phyloP scores from a whole-genome alignment of 2,329 filamentous ascomycete genomes.

The Stachybotrys chartarum region DNA sequence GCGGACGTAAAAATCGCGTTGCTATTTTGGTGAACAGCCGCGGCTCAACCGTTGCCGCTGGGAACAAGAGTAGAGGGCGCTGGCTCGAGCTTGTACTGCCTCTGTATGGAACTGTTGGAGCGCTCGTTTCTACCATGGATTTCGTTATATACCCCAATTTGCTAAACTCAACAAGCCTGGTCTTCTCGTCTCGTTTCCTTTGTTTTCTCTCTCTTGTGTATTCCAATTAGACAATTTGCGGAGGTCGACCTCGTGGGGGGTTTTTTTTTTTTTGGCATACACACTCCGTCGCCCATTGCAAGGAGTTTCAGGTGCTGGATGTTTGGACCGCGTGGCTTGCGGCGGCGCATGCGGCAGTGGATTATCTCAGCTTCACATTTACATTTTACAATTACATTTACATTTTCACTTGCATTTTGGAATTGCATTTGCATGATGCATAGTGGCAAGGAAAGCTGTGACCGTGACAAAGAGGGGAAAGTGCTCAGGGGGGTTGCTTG shows the following conservation, averaged over 20 bases:
- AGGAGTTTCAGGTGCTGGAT: background rate
- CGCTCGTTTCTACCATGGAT: background rate
- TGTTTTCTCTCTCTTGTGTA: background rate
- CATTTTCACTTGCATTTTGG: no score
- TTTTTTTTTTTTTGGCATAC: background rate
- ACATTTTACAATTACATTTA: no score
- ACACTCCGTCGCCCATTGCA: background rate
- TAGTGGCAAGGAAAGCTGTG: background rate
- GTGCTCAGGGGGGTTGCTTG: background rate
- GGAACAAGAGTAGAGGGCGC: no score
- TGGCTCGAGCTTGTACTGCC: no score
- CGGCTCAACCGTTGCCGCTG: background rate
- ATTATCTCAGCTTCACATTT: no score
- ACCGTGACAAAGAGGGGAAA: background rate
- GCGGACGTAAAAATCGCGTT: constrained; percentile 22
- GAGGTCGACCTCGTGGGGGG: no score
- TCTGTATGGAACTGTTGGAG: background rate
- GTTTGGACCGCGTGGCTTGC: background rate
- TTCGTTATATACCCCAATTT: background rate
- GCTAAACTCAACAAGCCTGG: background rate
- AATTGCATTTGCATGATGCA: no score
- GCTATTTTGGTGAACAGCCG: background rate
- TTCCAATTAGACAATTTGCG: background rate
- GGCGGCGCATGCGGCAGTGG: no score
- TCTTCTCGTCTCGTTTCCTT: background rate